These are phyloP conservation scores for Helicocarpus griseus DNA, from an alignment of 2,329 filamentous ascomycete species.

Conservation along the genomic window DNA sequence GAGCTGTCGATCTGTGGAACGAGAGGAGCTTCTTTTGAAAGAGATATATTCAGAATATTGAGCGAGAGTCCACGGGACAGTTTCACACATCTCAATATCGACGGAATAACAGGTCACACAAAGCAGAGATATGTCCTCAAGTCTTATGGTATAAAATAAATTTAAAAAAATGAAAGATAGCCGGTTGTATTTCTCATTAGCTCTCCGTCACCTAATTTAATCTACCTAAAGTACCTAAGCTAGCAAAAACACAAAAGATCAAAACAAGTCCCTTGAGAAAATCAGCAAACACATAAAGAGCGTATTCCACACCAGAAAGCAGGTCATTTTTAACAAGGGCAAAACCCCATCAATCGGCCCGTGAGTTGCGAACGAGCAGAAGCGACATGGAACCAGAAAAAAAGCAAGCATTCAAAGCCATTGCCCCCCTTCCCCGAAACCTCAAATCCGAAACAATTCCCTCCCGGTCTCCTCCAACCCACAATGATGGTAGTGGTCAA, in stretches of 20 bases:
- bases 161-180: no score
- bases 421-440: not conserved
- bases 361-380: not conserved
- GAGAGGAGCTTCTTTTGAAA: no score
- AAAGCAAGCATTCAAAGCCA: not conserved
- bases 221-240: not conserved
- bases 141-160: no score
- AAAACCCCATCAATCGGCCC: not conserved
- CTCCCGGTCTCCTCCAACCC: not conserved
- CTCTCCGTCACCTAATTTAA: not conserved
- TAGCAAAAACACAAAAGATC: not conserved
- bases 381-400: not conserved
- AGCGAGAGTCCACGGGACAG: no score
- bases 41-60: no score
- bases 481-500: conserved; percentile 1
- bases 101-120: no score
- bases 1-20: no score
- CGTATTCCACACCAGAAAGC: no score
- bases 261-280: not conserved
- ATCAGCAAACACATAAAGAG: no score
- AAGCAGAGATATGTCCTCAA: no score
- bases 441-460: not conserved
- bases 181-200: not conserved
- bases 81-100: no score
- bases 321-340: not conserved